Evolutionary conservation across 306 rosid species (phyloP).

Genomic region (Gleditsia sinensis): DNA sequence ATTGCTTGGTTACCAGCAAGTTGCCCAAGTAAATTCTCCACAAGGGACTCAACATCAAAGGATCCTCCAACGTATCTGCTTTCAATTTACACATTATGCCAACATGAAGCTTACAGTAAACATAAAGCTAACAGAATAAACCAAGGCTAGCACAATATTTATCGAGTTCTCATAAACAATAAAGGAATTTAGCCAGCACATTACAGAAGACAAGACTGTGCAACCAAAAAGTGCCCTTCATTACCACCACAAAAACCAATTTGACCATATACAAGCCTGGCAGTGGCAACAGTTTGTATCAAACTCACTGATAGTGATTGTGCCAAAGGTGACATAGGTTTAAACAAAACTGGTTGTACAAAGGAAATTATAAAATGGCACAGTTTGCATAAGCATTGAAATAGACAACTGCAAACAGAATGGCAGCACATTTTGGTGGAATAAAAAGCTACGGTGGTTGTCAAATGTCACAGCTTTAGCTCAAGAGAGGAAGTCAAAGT

Average conservation of each 20-base stretch:
- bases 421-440: background rate
- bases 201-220: background rate
- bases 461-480: background rate
- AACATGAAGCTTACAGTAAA: slow-evolving; percentile 29
- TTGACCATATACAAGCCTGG: background rate
- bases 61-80: slow-evolving; percentile 94
- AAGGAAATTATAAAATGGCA: background rate
- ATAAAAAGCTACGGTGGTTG: background rate
- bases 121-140: slow-evolving; percentile 25
- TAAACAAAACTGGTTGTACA: background rate
- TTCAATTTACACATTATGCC: slow-evolving; percentile 28
- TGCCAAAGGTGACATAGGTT: background rate
- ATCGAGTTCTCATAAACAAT: background rate
- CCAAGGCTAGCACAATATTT: background rate
- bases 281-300: slow-evolving; percentile 7
- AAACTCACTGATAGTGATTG: background rate
- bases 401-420: background rate
- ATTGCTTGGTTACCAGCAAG: slow-evolving; percentile 94
- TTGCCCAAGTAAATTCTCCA: slow-evolving; percentile 97
- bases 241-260: background rate
- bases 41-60: slow-evolving; percentile 96
- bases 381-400: background rate
- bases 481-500: background rate
- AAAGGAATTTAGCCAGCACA: background rate
- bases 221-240: background rate